Base-by-base conservation (phyloP, 2,329 filamentous ascomycete species). In the Xylariaceae sp. region DNA sequence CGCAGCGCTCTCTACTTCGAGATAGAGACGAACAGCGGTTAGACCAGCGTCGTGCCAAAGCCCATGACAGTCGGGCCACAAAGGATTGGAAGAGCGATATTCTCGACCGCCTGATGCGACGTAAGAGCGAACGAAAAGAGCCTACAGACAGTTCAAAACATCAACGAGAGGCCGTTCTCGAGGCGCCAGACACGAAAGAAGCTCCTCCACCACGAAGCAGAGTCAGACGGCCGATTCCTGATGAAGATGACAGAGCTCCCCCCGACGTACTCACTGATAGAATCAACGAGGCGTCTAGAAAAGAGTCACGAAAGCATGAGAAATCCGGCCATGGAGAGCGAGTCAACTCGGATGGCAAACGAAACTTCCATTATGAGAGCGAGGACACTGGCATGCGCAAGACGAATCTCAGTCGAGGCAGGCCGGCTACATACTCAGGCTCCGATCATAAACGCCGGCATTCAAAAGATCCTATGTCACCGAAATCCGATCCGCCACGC, bases 11-110 rank as follows among this genome's bases (percentile, higher is more conserved):
- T 46, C 42, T 58, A 16, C 42, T 59, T 32, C 42, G 25, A 22
- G 47, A 56, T 10, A 43, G 44, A 14, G 48, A 54, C n/a, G n/a
- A n/a, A n/a, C n/a, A n/a, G n/a, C n/a, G n/a, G n/a, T n/a, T n/a
- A n/a, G n/a, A n/a, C 33, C n/a, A n/a, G n/a, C 39, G 39, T 25
- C 46, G 43, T 16, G 42, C 36, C 7, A 45, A 45, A 7, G 34
- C 29, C 17, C 10, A 35, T 12, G 23, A 37, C 6, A 43, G 34
- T 23, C 48, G 40, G 17, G 16, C 51, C 19, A 40, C 53, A 10
- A 21, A 52, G 2, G 55, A 61, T n/a, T 61, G 56, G 52, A 58
- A 62, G 25, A 59, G 48, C 34, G 61, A 55, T 42, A 54, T 64
- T n/a, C 61, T 57, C n/a, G n/a, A n/a, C n/a, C n/a, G n/a, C n/a